Evolutionary conservation across 257 asterid genomes (phyloP), one percentile per base, ranked within the genome.

Genomic region (Thymus quinquecostatus): DNA sequence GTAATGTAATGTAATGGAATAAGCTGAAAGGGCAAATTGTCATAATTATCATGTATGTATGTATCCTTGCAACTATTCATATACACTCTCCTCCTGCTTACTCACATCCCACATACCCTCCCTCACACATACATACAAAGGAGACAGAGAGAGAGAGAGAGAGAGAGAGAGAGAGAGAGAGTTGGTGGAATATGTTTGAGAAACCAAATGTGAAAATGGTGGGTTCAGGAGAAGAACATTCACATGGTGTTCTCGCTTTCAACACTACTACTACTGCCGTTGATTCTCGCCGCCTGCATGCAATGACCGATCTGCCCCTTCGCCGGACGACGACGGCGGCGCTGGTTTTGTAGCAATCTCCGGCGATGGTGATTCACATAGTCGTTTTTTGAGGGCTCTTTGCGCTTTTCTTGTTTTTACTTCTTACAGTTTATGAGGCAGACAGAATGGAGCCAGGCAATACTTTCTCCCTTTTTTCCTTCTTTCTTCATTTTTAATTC

Each of bases 401-500:
- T 21, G 0, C 21, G 64, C 59, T 82, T 10, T 38, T 38, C 5
- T 6, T 65, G 59, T 78, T 58, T 53, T 76, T 69, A 14, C 3
- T 38, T 38, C 44, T 14, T 6, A 7, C 45, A 41, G 55, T 57
- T 44, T 21, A 45, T 55, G 80, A 81, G 96, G 96, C 96, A 89
- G 75, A 89, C 96, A 87, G 90, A 85, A 79, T 69, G 92, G 95
- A 85, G 95, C 95, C 96, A 89, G 96, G 96, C 95, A 89, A 81
- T 66, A 14, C 68, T 70, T 68, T 55, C 53, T 54, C 53, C 64
- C 65, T 33, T 49, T 4, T 75, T 68, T 27, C 14, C 64, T 64
- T 53, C 12, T 48, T 47, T 0, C 1, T 30, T 69, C 4, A 0
- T 4, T 28, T 1, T 44, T 0, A 3, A 53, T 2, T 75, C 11